Conservation (phyloP, 441 rosid species). For the Manihot esculenta region DNA sequence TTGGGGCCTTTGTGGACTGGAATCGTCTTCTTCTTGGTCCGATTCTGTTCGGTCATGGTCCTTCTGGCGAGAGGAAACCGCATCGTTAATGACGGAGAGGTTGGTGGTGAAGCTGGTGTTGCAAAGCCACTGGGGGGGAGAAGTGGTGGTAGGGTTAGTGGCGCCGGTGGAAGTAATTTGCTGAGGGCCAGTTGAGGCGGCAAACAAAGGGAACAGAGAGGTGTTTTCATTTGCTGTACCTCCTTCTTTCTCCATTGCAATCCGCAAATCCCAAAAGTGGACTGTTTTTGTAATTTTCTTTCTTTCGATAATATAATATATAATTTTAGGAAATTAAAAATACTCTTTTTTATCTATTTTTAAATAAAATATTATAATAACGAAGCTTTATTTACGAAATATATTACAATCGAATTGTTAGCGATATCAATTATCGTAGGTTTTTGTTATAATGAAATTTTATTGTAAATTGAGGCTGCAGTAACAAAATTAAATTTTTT, state of each 20-base stretch:
- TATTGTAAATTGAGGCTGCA: too few relatives aligned
- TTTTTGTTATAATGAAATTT: too few relatives aligned
- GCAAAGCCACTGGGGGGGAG: conserved; percentile 64
- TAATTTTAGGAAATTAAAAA: too few relatives aligned
- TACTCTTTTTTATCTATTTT: too few relatives aligned
- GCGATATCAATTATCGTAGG: too few relatives aligned
- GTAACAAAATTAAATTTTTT: too few relatives aligned
- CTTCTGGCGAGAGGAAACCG: conserved; percentile 41
- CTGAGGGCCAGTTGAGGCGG: conserved; percentile 26
- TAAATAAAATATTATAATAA: too few relatives aligned
- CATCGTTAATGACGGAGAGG: conserved; percentile 53
- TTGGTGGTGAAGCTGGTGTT: conserved; percentile 82
- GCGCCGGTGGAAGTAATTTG: conserved; percentile 19
- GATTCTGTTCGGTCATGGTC: conserved; percentile 7
- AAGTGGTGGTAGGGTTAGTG: conserved; percentile 13
- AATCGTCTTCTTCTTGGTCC: conserved; percentile 30
- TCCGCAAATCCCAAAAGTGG: neutral
- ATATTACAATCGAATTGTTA: too few relatives aligned
- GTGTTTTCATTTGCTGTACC: neutral
- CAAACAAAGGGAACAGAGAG: conserved; percentile 51
- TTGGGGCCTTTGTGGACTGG: neutral
- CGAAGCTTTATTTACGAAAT: too few relatives aligned
- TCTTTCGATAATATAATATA: too few relatives aligned
- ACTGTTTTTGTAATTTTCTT: too few relatives aligned
- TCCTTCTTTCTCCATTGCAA: conserved; percentile 14